Percentiles rank a stretch among this genome's conserved stretches.
These are phyloP conservation scores for Prunus kanzakura DNA, from an alignment of 306 rosid genomes.

Conservation along the genomic window DNA sequence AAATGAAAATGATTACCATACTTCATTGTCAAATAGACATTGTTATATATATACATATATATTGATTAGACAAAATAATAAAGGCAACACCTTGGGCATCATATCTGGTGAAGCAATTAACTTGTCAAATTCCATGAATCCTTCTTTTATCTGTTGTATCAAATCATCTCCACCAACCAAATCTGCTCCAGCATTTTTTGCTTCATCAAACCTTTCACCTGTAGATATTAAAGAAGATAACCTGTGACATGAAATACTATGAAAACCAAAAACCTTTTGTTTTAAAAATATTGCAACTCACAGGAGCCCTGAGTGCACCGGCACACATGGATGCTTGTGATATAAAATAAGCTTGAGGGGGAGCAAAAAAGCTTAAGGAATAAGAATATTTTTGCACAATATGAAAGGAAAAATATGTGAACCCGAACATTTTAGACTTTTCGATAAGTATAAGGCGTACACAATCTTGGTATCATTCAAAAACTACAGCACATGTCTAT, in stretches of 20 bases:
- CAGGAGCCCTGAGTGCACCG: background rate
- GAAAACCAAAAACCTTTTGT: background rate
- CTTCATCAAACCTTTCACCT: slow-evolving; percentile 97
- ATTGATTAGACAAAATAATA: slow-evolving; percentile 24
- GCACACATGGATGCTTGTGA: background rate
- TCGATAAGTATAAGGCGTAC: background rate
- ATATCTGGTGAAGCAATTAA: slow-evolving; percentile 98
- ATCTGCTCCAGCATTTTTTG: slow-evolving; percentile 97
- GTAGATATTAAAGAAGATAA: slow-evolving; percentile 12
- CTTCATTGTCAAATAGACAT: background rate
- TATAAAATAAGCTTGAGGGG: background rate
- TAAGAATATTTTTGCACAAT: background rate
- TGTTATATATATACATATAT: background rate
- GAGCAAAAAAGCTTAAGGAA: background rate
- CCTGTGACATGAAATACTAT: background rate
- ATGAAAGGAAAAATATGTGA: background rate
- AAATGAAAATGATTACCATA: background rate
- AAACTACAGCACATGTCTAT: background rate
- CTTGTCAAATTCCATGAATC: slow-evolving; percentile 99
- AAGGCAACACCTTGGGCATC: slow-evolving; percentile 94
- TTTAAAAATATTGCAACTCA: background rate
- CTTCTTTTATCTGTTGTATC: slow-evolving; percentile 95
- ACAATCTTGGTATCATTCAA: background rate
- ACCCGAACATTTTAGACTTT: background rate
- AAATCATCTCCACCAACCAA: slow-evolving; percentile 98